phyloP scores from a whole-genome alignment of 2,329 filamentous ascomycete genomes.

The Apiospora koreana region DNA sequence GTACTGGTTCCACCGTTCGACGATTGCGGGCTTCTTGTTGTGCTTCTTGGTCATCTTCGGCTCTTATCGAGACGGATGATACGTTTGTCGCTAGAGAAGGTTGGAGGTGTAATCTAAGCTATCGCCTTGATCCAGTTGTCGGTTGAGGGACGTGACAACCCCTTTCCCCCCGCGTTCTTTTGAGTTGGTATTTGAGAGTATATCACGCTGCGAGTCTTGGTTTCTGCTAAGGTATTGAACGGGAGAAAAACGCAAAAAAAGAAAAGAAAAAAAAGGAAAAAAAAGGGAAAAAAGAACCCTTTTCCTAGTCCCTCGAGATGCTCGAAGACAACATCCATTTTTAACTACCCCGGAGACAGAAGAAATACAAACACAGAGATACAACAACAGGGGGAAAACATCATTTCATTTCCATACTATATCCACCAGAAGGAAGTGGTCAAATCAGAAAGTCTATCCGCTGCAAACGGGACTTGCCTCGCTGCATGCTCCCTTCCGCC shows the following conservation, averaged over 20 bases:
- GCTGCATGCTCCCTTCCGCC: neutral
- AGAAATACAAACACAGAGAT: neutral
- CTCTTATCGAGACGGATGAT: neutral
- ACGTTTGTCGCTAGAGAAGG: neutral
- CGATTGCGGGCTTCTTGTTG: neutral
- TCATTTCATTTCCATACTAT: neutral
- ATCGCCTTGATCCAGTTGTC: neutral
- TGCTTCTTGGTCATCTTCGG: constrained; percentile 8
- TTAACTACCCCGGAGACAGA: neutral
- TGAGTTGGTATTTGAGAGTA: no score
- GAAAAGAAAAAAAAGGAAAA: no score
- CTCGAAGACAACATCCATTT: neutral
- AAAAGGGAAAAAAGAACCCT: no score
- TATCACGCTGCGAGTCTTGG: no score
- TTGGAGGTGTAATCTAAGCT: neutral
- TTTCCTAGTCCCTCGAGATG: neutral
- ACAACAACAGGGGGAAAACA: neutral
- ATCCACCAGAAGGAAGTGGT: neutral
- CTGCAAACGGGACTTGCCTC: neutral
- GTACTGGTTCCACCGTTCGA: constrained; percentile 27
- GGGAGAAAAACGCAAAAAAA: no score
- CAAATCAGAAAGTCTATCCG: neutral
- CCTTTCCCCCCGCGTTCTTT: neutral
- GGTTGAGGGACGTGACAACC: neutral
- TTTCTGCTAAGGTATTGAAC: no score